Evolutionary conservation across 345 rosid species (phyloP).

Genomic region (Gossypium ekmanianum): DNA sequence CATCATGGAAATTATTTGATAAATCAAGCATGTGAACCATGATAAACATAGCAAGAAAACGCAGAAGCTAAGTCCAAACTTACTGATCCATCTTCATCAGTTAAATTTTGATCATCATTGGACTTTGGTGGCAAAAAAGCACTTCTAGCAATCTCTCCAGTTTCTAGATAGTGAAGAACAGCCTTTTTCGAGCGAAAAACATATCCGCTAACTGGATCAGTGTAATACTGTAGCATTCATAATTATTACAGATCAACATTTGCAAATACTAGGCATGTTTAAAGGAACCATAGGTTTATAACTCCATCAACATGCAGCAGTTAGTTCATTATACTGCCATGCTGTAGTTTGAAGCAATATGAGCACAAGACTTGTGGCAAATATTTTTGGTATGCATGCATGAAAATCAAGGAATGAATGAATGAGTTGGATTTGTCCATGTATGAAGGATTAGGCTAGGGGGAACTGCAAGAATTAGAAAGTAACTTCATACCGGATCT

Average conservation of each 20-base stretch:
- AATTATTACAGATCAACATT: constrained; percentile 16
- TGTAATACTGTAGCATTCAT: constrained; percentile 33
- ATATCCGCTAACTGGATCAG: constrained; percentile 35
- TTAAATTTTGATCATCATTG: background rate
- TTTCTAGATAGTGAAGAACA: constrained; percentile 34
- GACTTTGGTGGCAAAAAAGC: constrained; percentile 20
- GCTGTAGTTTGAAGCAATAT: constrained; percentile 3
- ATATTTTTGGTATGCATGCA: background rate
- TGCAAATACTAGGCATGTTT: background rate
- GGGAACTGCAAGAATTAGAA: background rate
- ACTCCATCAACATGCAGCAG: background rate
- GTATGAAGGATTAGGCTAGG: background rate
- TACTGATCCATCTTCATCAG: background rate
- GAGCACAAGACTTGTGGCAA: background rate
- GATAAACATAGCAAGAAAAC: background rate
- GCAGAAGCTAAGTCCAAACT: constrained; percentile 6
- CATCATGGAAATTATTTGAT: background rate
- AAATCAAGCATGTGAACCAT: background rate
- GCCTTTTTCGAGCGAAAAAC: constrained; percentile 37
- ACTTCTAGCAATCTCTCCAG: constrained; percentile 26
- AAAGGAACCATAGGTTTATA: background rate
- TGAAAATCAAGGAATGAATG: background rate
- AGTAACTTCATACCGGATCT: constrained; percentile 31
- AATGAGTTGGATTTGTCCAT: background rate
- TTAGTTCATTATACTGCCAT: background rate